Percentiles rank a stretch among this genome's conserved stretches.
Evolutionary conservation across 1,284 basidiomycete species (phyloP).

Genomic region (Neolentinus lepideus): DNA sequence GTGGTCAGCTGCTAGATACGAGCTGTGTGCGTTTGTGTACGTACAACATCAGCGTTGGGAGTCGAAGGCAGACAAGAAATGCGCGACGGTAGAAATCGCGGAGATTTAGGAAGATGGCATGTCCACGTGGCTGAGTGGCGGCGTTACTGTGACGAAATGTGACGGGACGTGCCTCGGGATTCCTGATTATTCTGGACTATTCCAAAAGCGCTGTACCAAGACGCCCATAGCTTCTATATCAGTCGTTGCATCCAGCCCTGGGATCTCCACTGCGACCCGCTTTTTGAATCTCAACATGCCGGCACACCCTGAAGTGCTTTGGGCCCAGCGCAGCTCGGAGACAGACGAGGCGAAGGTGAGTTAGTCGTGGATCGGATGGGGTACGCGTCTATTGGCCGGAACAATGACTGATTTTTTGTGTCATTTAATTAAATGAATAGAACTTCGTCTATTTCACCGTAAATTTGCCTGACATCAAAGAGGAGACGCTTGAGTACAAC

Average conservation of each 20-base stretch:
- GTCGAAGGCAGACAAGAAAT: neutral
- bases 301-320: conserved; percentile 79
- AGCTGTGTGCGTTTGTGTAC: neutral
- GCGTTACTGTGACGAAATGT: neutral
- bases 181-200: conserved; percentile 30
- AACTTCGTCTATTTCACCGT: conserved; percentile 82
- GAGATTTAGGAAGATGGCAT: neutral
- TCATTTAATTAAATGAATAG: conserved; percentile 28
- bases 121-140: neutral
- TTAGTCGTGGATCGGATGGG: neutral
- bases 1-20: neutral
- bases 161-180: conserved; percentile 7
- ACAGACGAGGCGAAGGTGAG: conserved; percentile 62
- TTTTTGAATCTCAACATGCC: conserved; percentile 27
- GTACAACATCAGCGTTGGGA: conserved; percentile 11
- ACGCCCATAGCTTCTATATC: conserved; percentile 5
- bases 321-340: conserved; percentile 83
- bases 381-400: neutral
- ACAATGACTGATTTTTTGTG: neutral
- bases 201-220: conserved; percentile 14
- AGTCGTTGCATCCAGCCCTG: neutral
- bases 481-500: conserved; percentile 52
- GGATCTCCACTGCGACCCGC: conserved; percentile 3
- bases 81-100: neutral
- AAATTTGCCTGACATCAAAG: conserved; percentile 76